Evolutionary conservation across 352 stramenopile genomes (phyloP).

Genomic region (Pythium chondricola): DNA sequence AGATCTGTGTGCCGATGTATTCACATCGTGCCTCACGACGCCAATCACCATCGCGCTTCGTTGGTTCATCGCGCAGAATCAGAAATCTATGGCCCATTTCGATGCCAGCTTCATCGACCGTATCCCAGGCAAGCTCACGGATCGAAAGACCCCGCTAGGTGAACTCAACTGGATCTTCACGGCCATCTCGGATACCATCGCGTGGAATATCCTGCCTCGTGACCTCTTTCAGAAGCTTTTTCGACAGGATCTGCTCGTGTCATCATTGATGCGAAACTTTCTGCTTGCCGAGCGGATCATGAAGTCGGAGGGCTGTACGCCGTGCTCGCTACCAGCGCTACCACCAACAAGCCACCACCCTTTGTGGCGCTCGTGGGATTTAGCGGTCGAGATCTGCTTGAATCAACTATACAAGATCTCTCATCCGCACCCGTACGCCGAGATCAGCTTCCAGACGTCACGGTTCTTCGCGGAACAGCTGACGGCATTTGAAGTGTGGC

Average conservation of each 20-base stretch:
- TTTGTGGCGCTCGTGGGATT: conserved; percentile 98
- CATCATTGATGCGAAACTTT: conserved; percentile 98
- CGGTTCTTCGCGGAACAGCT: conserved; percentile 99
- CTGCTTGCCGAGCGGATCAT: conserved; percentile 97
- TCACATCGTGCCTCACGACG: conserved; percentile 99
- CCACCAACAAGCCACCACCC: conserved; percentile 95
- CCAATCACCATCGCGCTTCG: conserved; percentile 97
- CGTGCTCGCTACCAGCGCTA: conserved; percentile 91
- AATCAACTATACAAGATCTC: conserved; percentile 89
- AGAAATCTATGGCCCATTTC: conserved; percentile 83
- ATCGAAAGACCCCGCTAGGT: conserved; percentile 92
- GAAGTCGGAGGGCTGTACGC: conserved; percentile 78
- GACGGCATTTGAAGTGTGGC: conserved; percentile 98
- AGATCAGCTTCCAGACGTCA: conserved; percentile 78
- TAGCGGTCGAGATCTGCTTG: conserved; percentile 97
- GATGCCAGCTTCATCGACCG: conserved; percentile 84
- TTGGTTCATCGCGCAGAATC: conserved; percentile 96
- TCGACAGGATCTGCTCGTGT: conserved; percentile 98
- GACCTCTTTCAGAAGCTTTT: conserved; percentile 98
- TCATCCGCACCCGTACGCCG: conserved; percentile 54
- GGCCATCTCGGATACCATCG: conserved; percentile 99
- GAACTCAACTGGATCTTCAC: conserved; percentile 99
- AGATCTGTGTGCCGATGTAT: conserved; percentile 97
- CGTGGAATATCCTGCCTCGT: conserved; percentile 97
- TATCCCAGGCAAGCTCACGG: conserved; percentile 90